These are phyloP conservation scores for Emergomyces orientalis DNA, from an alignment of 2,329 filamentous ascomycete genomes.

Conservation along the genomic window DNA sequence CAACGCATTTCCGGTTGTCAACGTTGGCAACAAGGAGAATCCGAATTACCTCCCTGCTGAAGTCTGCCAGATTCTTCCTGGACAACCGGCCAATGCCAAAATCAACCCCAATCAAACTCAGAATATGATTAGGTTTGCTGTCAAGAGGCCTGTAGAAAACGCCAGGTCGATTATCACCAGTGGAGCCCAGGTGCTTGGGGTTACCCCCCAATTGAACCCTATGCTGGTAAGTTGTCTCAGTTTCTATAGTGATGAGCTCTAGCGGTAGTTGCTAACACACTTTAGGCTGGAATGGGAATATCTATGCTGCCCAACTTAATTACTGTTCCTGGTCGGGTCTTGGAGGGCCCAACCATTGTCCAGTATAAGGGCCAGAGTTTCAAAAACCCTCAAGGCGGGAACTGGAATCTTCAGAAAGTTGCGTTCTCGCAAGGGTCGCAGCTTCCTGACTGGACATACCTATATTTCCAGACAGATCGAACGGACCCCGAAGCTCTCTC, in stretches of 20 bases:
- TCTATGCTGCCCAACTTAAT: constrained; percentile 52
- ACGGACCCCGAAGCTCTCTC: not conserved
- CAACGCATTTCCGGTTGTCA: constrained; percentile 51
- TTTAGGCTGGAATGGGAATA: constrained; percentile 19
- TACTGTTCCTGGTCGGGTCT: constrained; percentile 62
- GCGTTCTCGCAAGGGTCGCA: constrained; percentile 47
- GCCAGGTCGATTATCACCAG: constrained; percentile 54
- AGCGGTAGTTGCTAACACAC: constrained; percentile 7
- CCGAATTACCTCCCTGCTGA: constrained; percentile 61
- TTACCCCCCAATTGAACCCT: constrained; percentile 39
- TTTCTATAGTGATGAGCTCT: not conserved
- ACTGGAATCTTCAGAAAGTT: constrained; percentile 59
- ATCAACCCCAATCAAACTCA: constrained; percentile 53
- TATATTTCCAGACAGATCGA: constrained; percentile 11
- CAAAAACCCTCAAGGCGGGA: constrained; percentile 41
- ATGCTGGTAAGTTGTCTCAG: constrained; percentile 35
- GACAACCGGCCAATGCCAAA: constrained; percentile 54
- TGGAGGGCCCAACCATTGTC: constrained; percentile 54
- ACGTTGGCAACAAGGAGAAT: constrained; percentile 50
- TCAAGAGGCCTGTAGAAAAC: constrained; percentile 56
- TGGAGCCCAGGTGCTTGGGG: constrained; percentile 47
- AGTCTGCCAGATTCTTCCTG: constrained; percentile 52
- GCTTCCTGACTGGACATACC: constrained; percentile 24
- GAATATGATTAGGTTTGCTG: constrained; percentile 64
- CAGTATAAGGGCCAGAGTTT: constrained; percentile 42